Evolutionary conservation across 2,329 filamentous ascomycete species (phyloP).

Genomic region (Alternaria tenuissima): DNA sequence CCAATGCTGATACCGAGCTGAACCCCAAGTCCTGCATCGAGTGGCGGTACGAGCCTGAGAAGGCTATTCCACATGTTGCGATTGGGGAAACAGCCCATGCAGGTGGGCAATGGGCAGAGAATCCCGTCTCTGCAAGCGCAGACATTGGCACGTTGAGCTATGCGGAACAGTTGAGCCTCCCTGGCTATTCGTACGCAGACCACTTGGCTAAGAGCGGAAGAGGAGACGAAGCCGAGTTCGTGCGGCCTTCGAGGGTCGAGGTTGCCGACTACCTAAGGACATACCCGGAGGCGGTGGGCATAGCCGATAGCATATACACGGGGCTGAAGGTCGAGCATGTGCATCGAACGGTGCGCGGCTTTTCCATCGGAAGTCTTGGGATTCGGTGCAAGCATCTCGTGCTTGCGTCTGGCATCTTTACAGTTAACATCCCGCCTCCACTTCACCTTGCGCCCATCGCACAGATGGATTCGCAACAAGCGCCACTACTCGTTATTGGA

Average conservation of each 20-base stretch:
- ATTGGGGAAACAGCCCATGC: constrained; percentile 61
- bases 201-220: constrained; percentile 57
- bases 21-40: constrained; percentile 61
- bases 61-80: constrained; percentile 62
- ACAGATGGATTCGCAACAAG: constrained; percentile 27
- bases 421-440: constrained; percentile 61
- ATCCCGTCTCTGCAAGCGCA: constrained; percentile 60
- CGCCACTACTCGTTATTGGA: constrained; percentile 64
- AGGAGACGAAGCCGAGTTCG: constrained; percentile 56
- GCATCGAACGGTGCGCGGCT: constrained; percentile 56
- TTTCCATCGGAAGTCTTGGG: constrained; percentile 60
- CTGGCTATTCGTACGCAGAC: constrained; percentile 65
- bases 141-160: constrained; percentile 69
- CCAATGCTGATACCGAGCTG: constrained; percentile 66
- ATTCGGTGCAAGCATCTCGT: constrained; percentile 65
- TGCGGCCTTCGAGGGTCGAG: constrained; percentile 63
- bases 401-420: constrained; percentile 67
- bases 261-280: constrained; percentile 64
- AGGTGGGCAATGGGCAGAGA: constrained; percentile 68
- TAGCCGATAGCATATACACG: constrained; percentile 58
- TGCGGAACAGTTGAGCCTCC: constrained; percentile 68
- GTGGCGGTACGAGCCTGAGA: constrained; percentile 62
- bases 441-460: constrained; percentile 59
- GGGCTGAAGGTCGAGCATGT: constrained; percentile 55
- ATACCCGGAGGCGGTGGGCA: constrained; percentile 64